Percentiles rank a stretch among this genome's conserved stretches.
Evolutionary conservation across 176 grass and related monocot species (phyloP).

Genomic region (Ananas comosus): DNA sequence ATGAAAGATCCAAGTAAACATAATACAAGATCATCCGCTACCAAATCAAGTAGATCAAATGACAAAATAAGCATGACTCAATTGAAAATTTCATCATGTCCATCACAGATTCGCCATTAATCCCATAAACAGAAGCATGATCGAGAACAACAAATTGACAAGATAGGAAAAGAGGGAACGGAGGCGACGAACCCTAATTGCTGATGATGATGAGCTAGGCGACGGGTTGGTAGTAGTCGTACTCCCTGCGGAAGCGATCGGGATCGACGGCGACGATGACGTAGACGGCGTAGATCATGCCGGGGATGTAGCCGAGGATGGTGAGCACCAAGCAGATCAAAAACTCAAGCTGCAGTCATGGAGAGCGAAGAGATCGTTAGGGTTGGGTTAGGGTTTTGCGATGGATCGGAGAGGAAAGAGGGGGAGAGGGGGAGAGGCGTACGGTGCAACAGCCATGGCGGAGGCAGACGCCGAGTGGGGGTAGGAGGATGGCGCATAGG

Average conservation of each 20-base stretch:
- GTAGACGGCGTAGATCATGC: constrained; percentile 25
- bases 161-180: too few species aligned
- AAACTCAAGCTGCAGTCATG: constrained; percentile 15
- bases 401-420: neutral
- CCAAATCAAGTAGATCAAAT: too few species aligned
- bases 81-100: too few species aligned
- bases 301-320: constrained; percentile 27
- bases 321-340: constrained; percentile 28
- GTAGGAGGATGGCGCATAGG: constrained; percentile 49
- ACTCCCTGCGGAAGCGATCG: neutral
- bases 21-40: too few species aligned
- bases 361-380: neutral
- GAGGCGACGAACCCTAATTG: too few species aligned
- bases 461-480: constrained; percentile 83
- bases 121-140: too few species aligned
- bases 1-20: too few species aligned
- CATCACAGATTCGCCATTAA: too few species aligned
- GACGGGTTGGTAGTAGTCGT: neutral
- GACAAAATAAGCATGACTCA: too few species aligned
- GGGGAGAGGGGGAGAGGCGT: neutral
- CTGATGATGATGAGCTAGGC: neutral
- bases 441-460: constrained; percentile 77
- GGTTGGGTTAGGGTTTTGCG: neutral
- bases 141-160: too few species aligned
- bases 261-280: constrained; percentile 19